Evolutionary conservation across 129 eudicot genomes (phyloP).

Genomic region (Mikania micrantha): DNA sequence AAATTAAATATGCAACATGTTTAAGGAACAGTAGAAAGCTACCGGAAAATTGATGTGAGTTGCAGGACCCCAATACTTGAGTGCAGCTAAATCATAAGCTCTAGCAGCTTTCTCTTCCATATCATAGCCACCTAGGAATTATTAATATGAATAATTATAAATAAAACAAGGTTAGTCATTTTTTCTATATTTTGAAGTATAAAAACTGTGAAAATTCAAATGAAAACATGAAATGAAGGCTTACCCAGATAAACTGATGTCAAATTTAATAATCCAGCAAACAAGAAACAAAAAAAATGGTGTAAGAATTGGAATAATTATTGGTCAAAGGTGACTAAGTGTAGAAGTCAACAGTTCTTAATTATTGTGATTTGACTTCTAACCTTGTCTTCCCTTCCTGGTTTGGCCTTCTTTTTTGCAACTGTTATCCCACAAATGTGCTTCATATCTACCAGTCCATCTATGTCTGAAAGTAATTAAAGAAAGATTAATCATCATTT

Average conservation of each 20-base stretch:
- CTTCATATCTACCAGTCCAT: slow-evolving; percentile 97
- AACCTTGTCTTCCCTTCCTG: slow-evolving; percentile 98
- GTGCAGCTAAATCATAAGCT: slow-evolving; percentile 92
- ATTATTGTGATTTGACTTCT: slow-evolving; percentile 9
- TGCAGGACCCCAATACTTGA: slow-evolving; percentile 92
- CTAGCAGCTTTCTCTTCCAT: slow-evolving; percentile 96
- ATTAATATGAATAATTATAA: neutral
- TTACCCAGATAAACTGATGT: slow-evolving; percentile 66
- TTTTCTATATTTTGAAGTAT: neutral
- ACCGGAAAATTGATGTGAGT: slow-evolving; percentile 92
- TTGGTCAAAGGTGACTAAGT: slow-evolving; percentile 24
- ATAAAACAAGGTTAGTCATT: neutral
- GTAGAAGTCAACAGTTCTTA: slow-evolving; percentile 20
- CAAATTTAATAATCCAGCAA: slow-evolving; percentile 26
- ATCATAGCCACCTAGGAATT: slow-evolving; percentile 69
- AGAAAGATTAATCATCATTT: neutral
- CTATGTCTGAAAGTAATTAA: slow-evolving; percentile 61
- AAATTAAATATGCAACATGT: neutral
- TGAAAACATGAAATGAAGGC: slow-evolving; percentile 9
- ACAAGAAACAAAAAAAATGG: slow-evolving; percentile 23
- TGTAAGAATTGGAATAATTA: slow-evolving; percentile 14
- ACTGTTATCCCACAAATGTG: slow-evolving; percentile 94
- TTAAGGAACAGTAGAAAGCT: neutral
- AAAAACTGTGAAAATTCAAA: neutral
- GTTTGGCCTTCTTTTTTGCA: slow-evolving; percentile 94